These are phyloP conservation scores for Marasmius fiardii DNA, from an alignment of 1,284 basidiomycete genomes.

Conservation along the genomic window DNA sequence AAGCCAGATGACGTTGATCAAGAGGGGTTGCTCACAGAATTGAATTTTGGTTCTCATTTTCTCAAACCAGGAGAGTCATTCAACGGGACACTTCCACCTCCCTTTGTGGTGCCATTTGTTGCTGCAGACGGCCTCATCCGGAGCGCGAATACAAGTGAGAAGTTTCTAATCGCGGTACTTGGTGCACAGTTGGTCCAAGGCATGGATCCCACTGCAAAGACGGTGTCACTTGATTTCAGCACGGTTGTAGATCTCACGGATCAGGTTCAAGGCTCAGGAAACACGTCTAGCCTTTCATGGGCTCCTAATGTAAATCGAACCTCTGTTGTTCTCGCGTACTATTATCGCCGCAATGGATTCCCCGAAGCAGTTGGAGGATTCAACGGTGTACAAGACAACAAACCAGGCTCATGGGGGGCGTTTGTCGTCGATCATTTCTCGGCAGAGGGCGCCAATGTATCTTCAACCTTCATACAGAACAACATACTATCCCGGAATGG, in stretches of 20 bases:
- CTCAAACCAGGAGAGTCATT: conserved; percentile 12
- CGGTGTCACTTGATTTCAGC: conserved; percentile 16
- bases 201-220: conserved; percentile 4
- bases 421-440: conserved; percentile 19
- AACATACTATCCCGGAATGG: conserved; percentile 13
- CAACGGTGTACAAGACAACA: conserved; percentile 10
- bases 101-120: conserved; percentile 11
- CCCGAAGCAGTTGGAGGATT: conserved; percentile 15
- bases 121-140: conserved; percentile 8
- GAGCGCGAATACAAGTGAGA: conserved; percentile 15
- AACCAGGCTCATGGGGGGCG: conserved; percentile 17
- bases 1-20: conserved; percentile 16
- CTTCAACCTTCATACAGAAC: conserved; percentile 15
- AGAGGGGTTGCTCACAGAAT: conserved; percentile 18
- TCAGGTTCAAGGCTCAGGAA: conserved; percentile 7
- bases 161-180: conserved; percentile 14
- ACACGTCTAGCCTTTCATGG: conserved; percentile 7
- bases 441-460: conserved; percentile 15
- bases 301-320: conserved; percentile 10
- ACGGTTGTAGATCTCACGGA: conserved; percentile 16
- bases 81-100: conserved; percentile 12
- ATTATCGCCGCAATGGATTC: conserved; percentile 17
- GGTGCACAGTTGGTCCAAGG: conserved; percentile 15
- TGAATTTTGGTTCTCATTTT: conserved; percentile 17
- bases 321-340: conserved; percentile 17